Conservation (phyloP, 352 stramenopile genomes). For the Peronospora farinosa region DNA sequence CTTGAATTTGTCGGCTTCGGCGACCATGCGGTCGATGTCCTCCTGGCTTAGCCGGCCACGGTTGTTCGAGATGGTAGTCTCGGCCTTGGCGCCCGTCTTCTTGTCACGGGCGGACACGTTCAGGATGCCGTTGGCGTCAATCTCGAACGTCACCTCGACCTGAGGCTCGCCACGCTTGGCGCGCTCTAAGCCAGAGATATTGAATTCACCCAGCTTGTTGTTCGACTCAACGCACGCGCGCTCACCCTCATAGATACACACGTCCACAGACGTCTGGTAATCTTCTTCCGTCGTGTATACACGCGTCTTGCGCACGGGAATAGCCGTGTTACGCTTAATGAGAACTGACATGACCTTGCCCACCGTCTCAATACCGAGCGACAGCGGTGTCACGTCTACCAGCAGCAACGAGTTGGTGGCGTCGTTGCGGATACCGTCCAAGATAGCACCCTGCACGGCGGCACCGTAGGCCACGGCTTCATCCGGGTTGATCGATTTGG, state of each 20-base stretch:
- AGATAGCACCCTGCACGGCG: constrained; percentile 55
- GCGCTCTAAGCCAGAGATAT: constrained; percentile 84
- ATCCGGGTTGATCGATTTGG: constrained; percentile 72
- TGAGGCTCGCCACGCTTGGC: constrained; percentile 86
- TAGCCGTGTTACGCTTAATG: constrained; percentile 86
- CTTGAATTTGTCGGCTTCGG: constrained; percentile 68
- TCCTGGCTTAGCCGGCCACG: constrained; percentile 58
- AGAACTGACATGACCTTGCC: constrained; percentile 87
- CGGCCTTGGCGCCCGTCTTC: constrained; percentile 58
- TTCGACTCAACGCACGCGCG: constrained; percentile 84
- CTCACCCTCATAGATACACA: constrained; percentile 88
- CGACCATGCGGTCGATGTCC: constrained; percentile 68
- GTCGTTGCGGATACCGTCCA: constrained; percentile 61
- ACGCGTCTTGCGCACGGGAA: constrained; percentile 79
- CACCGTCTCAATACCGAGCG: constrained; percentile 83
- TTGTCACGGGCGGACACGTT: constrained; percentile 87
- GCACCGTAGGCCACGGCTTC: constrained; percentile 79
- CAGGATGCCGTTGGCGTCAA: constrained; percentile 91
- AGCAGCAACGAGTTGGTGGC: constrained; percentile 84
- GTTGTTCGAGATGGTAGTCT: constrained; percentile 76
- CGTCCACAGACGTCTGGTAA: constrained; percentile 82
- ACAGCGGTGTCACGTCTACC: constrained; percentile 87
- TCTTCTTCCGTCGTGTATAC: constrained; percentile 67
- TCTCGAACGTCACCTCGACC: constrained; percentile 87
- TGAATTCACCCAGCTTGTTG: constrained; percentile 91